phyloP scores from a whole-genome alignment of 2,329 filamentous ascomycete genomes.

The Beauveria sp. region DNA sequence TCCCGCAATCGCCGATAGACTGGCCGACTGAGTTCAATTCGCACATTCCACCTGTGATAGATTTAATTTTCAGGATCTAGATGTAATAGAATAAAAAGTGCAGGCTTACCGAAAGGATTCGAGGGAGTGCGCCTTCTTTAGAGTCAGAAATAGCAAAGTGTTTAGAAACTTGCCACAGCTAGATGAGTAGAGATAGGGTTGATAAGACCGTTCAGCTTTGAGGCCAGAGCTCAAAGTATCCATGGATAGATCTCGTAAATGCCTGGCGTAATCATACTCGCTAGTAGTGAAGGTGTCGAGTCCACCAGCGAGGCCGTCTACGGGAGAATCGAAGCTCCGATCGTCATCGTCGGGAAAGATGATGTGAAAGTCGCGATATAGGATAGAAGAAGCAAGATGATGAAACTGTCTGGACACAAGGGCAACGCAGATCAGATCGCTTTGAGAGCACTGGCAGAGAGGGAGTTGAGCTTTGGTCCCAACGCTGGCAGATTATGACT shows the following conservation, averaged over 20 bases:
- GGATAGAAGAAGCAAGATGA: conserved; percentile 46
- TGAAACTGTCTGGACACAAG: conserved; percentile 52
- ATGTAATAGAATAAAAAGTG: neutral
- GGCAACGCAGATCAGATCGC: conserved; percentile 48
- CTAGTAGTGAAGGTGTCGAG: conserved; percentile 56
- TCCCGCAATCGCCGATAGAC: conserved; percentile 50
- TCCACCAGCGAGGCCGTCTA: conserved; percentile 49
- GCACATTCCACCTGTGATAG: conserved; percentile 50
- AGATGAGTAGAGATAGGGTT: conserved; percentile 44
- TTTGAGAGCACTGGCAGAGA: conserved; percentile 36
- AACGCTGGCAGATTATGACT: conserved; percentile 16
- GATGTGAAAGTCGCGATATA: conserved; percentile 54
- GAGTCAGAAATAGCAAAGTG: conserved; percentile 47
- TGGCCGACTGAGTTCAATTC: conserved; percentile 51
- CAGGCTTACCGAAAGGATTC: conserved; percentile 47
- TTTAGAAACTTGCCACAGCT: conserved; percentile 59
- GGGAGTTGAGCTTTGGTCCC: conserved; percentile 3
- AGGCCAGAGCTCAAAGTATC: conserved; percentile 45
- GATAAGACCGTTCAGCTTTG: conserved; percentile 46
- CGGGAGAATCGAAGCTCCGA: conserved; percentile 40
- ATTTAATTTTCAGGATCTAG: neutral
- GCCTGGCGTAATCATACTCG: conserved; percentile 54
- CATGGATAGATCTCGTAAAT: conserved; percentile 47
- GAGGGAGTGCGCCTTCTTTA: conserved; percentile 46
- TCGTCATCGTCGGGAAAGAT: conserved; percentile 55